Percentiles rank a stretch among this genome's conserved stretches.
Conservation (phyloP, 148 eudicot species). For the Pharnaceum exiguum region DNA sequence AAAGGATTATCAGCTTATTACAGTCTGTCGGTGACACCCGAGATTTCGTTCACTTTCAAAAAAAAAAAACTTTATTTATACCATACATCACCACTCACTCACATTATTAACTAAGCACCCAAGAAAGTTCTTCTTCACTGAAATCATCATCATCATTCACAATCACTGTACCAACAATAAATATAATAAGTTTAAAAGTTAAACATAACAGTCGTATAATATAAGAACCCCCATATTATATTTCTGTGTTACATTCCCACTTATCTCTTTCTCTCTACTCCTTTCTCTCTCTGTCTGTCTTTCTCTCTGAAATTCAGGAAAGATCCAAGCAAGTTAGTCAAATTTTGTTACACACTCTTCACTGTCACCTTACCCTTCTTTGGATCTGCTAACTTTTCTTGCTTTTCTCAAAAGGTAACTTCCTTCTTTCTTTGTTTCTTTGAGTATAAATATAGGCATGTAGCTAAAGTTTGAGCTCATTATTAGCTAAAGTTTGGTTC, state of each 20-base stretch:
- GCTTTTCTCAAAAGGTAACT: constrained; percentile 11
- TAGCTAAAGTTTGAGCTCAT: constrained; percentile 7
- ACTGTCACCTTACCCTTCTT: constrained; percentile 1
- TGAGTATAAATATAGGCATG: constrained; percentile 10
- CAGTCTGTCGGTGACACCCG: constrained; percentile 22
- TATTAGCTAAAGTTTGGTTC: not conserved
- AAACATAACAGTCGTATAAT: no score
- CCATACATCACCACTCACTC: no score
- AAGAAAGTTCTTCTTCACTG: no score
- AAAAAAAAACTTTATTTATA: not conserved
- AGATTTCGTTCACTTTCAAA: constrained; percentile 11
- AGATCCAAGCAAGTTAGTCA: not conserved
- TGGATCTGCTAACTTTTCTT: constrained; percentile 23
- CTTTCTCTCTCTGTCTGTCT: constrained; percentile 1
- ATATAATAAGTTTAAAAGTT: no score
- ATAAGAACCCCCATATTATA: not conserved
- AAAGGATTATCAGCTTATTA: not conserved
- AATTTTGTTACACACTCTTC: not conserved
- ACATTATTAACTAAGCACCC: no score
- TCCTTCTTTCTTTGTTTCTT: not conserved
- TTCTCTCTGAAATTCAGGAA: constrained; percentile 1
- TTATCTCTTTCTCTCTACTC: no score
- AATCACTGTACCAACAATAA: no score
- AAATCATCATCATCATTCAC: no score
- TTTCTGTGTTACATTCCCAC: constrained; percentile 8